A percentile compares a stretch with the other conserved stretches of the same genome.
phyloP scores from a whole-genome alignment of 1,284 basidiomycete genomes.

The Pisolithus thermaeus region DNA sequence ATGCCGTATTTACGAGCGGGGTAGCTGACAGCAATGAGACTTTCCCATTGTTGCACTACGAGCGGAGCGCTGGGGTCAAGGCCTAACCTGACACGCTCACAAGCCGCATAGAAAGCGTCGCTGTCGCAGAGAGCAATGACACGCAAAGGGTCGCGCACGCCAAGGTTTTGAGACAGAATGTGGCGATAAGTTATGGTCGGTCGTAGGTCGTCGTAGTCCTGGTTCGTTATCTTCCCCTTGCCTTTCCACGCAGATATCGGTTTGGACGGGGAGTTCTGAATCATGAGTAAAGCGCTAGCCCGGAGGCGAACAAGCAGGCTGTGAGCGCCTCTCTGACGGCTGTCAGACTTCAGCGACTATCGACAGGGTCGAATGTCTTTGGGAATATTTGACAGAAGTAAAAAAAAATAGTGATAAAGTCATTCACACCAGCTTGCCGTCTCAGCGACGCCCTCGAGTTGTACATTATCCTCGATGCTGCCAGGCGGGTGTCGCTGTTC shows the following conservation, averaged over 20 bases:
- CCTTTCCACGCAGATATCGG: slow-evolving; percentile 36
- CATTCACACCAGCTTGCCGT: not conserved
- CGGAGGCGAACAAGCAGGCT: not conserved
- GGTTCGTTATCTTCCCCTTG: slow-evolving; percentile 41
- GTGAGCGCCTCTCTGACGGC: too few relatives aligned
- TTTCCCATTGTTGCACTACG: slow-evolving; percentile 91
- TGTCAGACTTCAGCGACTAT: too few relatives aligned
- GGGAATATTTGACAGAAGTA: not conserved
- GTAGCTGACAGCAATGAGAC: slow-evolving; percentile 92
- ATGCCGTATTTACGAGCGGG: slow-evolving; percentile 89
- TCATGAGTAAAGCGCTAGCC: not conserved
- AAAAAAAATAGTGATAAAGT: not conserved
- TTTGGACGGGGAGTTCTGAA: slow-evolving; percentile 18
- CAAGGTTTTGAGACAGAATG: slow-evolving; percentile 55
- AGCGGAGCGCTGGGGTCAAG: slow-evolving; percentile 73
- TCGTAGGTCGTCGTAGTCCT: slow-evolving; percentile 53
- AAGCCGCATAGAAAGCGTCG: slow-evolving; percentile 90
- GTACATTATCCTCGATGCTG: slow-evolving; percentile 2
- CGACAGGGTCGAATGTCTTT: too few relatives aligned
- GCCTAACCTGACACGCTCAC: slow-evolving; percentile 80
- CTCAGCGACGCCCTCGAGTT: not conserved
- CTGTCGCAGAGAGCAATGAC: slow-evolving; percentile 90
- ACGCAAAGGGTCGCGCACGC: slow-evolving; percentile 64
- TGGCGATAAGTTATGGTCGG: slow-evolving; percentile 72
- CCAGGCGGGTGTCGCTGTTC: slow-evolving; percentile 11